Percentiles rank a stretch among this genome's conserved stretches.
Evolutionary conservation across 176 grass and related monocot genomes (phyloP).

Genomic region (Cymbopogon citratus): DNA sequence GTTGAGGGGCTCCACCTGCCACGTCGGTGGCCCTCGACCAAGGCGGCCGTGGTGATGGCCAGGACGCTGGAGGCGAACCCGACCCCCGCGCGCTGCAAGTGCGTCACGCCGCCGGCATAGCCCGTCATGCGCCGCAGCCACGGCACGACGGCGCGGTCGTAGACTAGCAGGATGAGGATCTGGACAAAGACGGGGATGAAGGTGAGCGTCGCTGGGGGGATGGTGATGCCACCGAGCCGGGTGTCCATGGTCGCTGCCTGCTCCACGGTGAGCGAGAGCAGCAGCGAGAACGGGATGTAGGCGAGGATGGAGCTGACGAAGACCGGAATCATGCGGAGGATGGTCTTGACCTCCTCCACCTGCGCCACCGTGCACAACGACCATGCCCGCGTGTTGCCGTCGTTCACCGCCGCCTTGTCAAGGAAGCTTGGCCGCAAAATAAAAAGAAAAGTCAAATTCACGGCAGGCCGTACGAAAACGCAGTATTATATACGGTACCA

Average conservation of each 20-base stretch:
- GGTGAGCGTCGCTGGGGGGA: slow-evolving; percentile 55
- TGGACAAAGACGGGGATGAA: slow-evolving; percentile 47
- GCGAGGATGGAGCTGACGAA: slow-evolving; percentile 47
- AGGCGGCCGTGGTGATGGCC: background rate
- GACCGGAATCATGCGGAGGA: slow-evolving; percentile 47
- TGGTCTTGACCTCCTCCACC: background rate
- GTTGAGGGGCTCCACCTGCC: background rate
- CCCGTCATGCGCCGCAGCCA: background rate
- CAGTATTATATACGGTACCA: too few species aligned
- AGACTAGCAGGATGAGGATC: slow-evolving; percentile 37
- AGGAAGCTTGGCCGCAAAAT: slow-evolving; percentile 11
- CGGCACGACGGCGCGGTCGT: slow-evolving; percentile 21
- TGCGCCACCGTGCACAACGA: background rate
- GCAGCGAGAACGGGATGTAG: slow-evolving; percentile 47
- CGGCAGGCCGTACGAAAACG: too few species aligned
- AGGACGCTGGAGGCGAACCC: background rate
- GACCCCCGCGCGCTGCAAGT: background rate
- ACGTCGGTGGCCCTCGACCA: background rate
- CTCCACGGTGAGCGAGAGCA: slow-evolving; percentile 50
- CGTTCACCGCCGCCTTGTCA: slow-evolving; percentile 30
- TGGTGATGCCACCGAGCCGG: slow-evolving; percentile 28
- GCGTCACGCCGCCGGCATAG: background rate
- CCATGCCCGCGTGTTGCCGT: slow-evolving; percentile 24
- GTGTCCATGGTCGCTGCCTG: slow-evolving; percentile 56
- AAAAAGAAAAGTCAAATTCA: too few species aligned